phyloP scores from a whole-genome alignment of 768 basidiomycete genomes.

The Agrocybe chaxingu region DNA sequence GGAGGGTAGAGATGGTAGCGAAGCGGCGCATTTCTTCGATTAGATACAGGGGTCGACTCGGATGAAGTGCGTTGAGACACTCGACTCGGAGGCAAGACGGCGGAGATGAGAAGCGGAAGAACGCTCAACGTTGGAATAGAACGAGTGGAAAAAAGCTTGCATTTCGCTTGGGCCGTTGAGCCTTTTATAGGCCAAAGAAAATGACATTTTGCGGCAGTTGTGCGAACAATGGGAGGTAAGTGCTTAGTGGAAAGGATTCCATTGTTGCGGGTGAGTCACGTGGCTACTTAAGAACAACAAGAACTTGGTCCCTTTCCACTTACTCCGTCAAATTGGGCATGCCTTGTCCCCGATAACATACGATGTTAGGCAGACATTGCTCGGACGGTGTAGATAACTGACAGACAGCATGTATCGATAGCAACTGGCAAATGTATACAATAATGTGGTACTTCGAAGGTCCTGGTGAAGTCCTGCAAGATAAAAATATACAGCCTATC shows the following conservation, averaged over 20 bases:
- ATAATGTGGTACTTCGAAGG: background rate
- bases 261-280: too few species aligned
- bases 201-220: too few species aligned
- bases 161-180: background rate
- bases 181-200: slow-evolving; percentile 3
- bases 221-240: too few species aligned
- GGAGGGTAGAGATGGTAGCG: slow-evolving; percentile 11
- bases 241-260: too few species aligned
- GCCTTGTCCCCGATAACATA: too few species aligned
- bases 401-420: background rate
- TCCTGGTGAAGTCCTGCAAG: background rate
- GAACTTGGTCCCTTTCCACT: too few species aligned
- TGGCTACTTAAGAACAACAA: too few species aligned
- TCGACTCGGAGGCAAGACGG: slow-evolving; percentile 4
- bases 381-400: too few species aligned
- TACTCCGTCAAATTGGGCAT: too few species aligned
- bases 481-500: background rate
- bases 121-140: slow-evolving; percentile 10
- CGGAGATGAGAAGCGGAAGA: slow-evolving; percentile 3
- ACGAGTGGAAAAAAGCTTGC: slow-evolving; percentile 1
- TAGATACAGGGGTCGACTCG: too few species aligned
- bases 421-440: background rate
- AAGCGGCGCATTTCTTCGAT: background rate
- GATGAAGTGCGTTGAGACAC: background rate
- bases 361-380: too few species aligned